These are phyloP conservation scores for Glutinoglossum americanum DNA, from an alignment of 495 filamentous ascomycete species.

Conservation along the genomic window DNA sequence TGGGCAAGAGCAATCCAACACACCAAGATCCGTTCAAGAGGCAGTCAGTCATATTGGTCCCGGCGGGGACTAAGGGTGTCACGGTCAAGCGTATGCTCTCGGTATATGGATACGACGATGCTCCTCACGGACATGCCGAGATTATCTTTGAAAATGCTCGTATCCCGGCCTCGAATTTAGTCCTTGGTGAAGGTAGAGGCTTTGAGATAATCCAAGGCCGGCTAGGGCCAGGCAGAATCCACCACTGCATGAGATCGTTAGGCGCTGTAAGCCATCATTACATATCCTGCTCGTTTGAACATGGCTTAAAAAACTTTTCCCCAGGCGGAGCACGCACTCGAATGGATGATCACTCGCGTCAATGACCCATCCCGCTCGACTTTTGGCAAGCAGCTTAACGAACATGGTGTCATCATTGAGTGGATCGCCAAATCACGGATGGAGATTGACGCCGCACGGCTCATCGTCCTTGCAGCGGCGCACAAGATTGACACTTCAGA, in stretches of 20 bases:
- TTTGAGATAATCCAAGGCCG: conserved; percentile 94
- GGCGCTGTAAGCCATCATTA: conserved; percentile 30
- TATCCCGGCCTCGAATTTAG: conserved; percentile 53
- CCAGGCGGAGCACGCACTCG: conserved; percentile 58
- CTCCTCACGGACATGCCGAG: conserved; percentile 82
- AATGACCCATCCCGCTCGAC: conserved; percentile 74
- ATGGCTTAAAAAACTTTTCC: neutral
- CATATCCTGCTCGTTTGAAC: neutral
- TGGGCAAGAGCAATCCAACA: conserved; percentile 61
- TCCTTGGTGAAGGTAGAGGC: conserved; percentile 77
- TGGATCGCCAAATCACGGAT: conserved; percentile 82
- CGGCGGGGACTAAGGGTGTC: conserved; percentile 50
- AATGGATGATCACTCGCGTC: conserved; percentile 74
- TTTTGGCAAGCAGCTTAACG: conserved; percentile 56
- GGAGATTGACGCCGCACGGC: conserved; percentile 71
- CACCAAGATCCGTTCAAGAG: conserved; percentile 61
- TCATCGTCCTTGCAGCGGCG: conserved; percentile 75
- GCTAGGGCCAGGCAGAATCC: conserved; percentile 77
- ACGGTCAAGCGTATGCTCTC: conserved; percentile 67
- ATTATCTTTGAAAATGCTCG: conserved; percentile 71
- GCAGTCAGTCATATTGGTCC: conserved; percentile 77
- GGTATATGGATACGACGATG: conserved; percentile 89
- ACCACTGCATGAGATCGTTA: conserved; percentile 84
- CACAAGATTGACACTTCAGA: conserved; percentile 69
- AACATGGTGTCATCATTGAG: conserved; percentile 81